Evolutionary conservation across 2,329 filamentous ascomycete genomes (phyloP).

Genomic region (Tolypocladium tropicale): DNA sequence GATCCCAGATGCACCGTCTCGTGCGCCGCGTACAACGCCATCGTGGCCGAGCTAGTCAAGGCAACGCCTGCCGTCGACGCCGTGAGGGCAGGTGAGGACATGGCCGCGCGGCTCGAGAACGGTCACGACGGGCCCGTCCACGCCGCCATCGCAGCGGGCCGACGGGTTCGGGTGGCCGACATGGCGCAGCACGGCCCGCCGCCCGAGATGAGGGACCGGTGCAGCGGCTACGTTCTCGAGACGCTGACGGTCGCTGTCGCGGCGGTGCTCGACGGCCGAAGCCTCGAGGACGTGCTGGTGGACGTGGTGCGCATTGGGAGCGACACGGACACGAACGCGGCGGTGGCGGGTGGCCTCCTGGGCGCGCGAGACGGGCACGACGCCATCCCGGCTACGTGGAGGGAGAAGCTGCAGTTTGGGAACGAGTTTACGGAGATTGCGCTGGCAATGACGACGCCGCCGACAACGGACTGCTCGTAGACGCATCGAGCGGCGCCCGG

Average conservation of each 20-base stretch:
- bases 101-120: conserved; percentile 13
- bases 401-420: conserved; percentile 25
- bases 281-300: conserved; percentile 31
- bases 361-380: conserved; percentile 32
- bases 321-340: conserved; percentile 37
- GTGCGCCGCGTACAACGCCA: conserved; percentile 30
- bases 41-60: conserved; percentile 21
- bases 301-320: conserved; percentile 33
- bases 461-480: too few relatives aligned
- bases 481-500: too few relatives aligned
- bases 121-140: conserved; percentile 8
- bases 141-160: conserved; percentile 17
- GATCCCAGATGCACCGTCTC: conserved; percentile 23
- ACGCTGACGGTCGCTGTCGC: conserved; percentile 29
- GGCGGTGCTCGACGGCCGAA: conserved; percentile 27
- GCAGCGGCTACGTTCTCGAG: conserved; percentile 31
- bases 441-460: background rate
- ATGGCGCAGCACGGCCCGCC: conserved; percentile 22
- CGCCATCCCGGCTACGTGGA: conserved; percentile 31
- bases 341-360: conserved; percentile 33
- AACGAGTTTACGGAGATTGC: conserved; percentile 21
- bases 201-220: conserved; percentile 14
- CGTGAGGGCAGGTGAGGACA: conserved; percentile 14
- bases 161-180: conserved; percentile 10
- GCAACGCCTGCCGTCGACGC: conserved; percentile 15